These are phyloP conservation scores for Candolleomyces eurysporus DNA, from an alignment of 768 basidiomycete species.

Conservation along the genomic window DNA sequence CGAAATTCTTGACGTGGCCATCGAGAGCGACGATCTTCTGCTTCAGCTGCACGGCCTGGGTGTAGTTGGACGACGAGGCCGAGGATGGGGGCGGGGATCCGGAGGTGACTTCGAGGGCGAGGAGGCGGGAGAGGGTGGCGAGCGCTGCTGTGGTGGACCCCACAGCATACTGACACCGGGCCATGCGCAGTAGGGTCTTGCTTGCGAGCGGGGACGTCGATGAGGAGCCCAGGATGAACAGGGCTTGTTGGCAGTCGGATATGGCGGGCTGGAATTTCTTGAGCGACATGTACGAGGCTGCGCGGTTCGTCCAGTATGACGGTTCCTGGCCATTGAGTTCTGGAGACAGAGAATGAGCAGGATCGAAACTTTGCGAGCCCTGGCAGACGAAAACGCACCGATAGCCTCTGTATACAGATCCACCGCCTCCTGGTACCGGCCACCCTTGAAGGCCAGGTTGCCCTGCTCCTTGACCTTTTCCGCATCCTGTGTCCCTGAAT, in stretches of 20 bases:
- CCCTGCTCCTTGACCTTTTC: no score
- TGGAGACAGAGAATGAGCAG: conserved; percentile 19
- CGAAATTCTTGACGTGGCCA: conserved; percentile 63
- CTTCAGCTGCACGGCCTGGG: conserved; percentile 57
- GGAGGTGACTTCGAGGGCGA: conserved; percentile 45
- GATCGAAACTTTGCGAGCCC: not conserved
- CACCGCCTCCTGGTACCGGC: conserved; percentile 64
- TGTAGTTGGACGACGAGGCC: conserved; percentile 55
- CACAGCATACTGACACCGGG: conserved; percentile 79
- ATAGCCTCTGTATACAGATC: conserved; percentile 76
- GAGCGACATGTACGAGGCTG: conserved; percentile 80
- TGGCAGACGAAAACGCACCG: conserved; percentile 34
- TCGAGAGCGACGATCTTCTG: conserved; percentile 61
- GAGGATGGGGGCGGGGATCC: conserved; percentile 52
- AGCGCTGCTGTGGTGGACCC: conserved; percentile 67
- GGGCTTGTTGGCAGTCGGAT: conserved; percentile 74
- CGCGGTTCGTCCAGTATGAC: conserved; percentile 80
- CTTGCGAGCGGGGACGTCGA: conserved; percentile 6
- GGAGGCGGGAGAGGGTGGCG: conserved; percentile 60
- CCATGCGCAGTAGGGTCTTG: conserved; percentile 82
- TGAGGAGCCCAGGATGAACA: conserved; percentile 54
- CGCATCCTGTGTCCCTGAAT: no score
- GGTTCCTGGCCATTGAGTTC: conserved; percentile 66
- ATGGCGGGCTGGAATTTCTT: conserved; percentile 76
- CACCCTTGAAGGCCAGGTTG: conserved; percentile 11